Evolutionary conservation across 106 monocot genomes (phyloP).

Genomic region (Allium cepa): DNA sequence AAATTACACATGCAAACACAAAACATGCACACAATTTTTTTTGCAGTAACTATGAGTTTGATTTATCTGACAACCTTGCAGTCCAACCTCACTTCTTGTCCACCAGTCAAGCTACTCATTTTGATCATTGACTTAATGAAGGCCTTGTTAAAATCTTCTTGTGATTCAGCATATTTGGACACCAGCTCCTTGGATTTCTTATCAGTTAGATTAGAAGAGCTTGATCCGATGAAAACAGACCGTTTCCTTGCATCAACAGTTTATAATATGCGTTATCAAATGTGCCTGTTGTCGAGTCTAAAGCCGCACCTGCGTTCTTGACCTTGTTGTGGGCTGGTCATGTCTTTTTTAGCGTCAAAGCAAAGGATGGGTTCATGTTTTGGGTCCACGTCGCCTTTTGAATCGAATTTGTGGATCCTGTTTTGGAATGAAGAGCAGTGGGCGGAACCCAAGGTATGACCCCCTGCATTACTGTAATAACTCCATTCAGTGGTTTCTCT

Average conservation of each 20-base stretch:
- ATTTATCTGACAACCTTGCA: conserved; percentile 47
- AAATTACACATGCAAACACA: too few relatives aligned
- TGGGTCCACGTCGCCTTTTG: conserved; percentile 42
- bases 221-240: conserved; percentile 75
- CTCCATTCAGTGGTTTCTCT: too few relatives aligned
- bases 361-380: conserved; percentile 48
- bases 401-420: conserved; percentile 54
- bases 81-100: conserved; percentile 55
- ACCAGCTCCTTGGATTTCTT: conserved; percentile 27
- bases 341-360: conserved; percentile 27
- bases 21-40: too few relatives aligned
- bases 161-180: conserved; percentile 37
- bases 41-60: too few relatives aligned
- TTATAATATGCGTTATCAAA: conserved; percentile 87
- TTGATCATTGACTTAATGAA: conserved; percentile 67
- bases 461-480: conserved; percentile 20
- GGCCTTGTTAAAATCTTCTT: conserved; percentile 41
- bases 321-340: conserved; percentile 69
- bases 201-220: conserved; percentile 47
- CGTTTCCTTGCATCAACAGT: conserved; percentile 41
- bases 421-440: conserved; percentile 91
- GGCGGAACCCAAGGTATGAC: conserved; percentile 70
- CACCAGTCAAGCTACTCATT: conserved; percentile 70
- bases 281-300: conserved; percentile 41
- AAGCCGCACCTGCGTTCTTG: conserved; percentile 39